Evolutionary conservation across 1,284 basidiomycete species (phyloP), one percentile per base, ranked within the genome.

Genomic region (Ganoderma lucidum): DNA sequence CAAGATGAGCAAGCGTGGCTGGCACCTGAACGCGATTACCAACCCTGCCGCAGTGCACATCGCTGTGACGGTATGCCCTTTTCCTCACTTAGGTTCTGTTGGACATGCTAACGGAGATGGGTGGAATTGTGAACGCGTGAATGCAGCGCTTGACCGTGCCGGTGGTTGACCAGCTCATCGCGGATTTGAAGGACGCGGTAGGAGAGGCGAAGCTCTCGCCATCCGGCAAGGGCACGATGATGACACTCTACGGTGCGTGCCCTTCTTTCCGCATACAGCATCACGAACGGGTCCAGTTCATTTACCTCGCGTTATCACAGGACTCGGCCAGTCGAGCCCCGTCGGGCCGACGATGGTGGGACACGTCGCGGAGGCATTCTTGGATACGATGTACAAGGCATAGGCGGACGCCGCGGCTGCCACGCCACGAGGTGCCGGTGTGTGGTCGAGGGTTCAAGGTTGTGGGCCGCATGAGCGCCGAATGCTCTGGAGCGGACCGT

Each of bases 1-100:
- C 82, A 83, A 83, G 70, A 97, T 99, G 96, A 83, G 88, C 65
- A 90, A 90, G 78, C 86, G 85, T 60, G 95, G 95, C 12, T 97
- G 96, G 96, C 95, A 97, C 82, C 80, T 99, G 71, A 99, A 96
- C 77, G 96, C 92, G 12, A 80, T 99, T 65, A 86, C 84, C 60
- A 86, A 90, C 39, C 95, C 96, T 1, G 85, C 94, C 6, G 97
- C 91, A 14, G 86, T 99, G 59, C 98, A 99, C 81, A 95, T 99
- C 75, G 97, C 97, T 37, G 94, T 93, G 79, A 99, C 97, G 71
- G 94, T 96, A 76, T 76, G 93, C 44, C 66, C 23, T 64, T 56
- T 2, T 41, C 32, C 35, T n/a, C 39, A 14, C 15, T 44, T 30
- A 4, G 19, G 37, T 30, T 6, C 55, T 39, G 53, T 71, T 41